Percentiles rank a stretch among this genome's conserved stretches.
phyloP scores from a whole-genome alignment of 345 rosid genomes.

The Noccaea bulbosa region DNA sequence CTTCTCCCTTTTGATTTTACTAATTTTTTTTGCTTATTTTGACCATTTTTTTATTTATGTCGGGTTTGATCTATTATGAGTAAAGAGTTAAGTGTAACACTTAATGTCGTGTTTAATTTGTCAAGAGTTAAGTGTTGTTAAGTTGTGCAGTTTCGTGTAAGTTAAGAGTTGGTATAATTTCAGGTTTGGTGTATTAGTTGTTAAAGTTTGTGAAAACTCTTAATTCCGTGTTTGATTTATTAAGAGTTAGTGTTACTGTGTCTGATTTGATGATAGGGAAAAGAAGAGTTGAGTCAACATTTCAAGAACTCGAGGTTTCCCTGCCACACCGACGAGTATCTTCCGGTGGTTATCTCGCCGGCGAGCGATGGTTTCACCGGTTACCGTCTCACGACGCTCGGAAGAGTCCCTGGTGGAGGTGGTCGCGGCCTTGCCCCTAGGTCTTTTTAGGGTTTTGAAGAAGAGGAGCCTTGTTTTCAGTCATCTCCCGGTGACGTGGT shows the following conservation, averaged over 20 bases:
- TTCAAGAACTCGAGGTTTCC: conserved; percentile 45
- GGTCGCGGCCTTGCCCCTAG: neutral
- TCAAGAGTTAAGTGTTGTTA: too few relatives aligned
- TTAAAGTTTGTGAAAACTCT: too few relatives aligned
- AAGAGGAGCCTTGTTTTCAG: conserved; percentile 44
- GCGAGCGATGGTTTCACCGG: conserved; percentile 46
- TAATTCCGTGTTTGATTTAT: too few relatives aligned
- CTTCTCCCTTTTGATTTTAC: neutral
- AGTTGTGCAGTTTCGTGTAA: too few relatives aligned
- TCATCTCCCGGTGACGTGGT: conserved; percentile 44
- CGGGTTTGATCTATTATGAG: neutral
- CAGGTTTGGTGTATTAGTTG: too few relatives aligned
- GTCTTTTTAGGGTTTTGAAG: conserved; percentile 13
- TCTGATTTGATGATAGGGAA: conserved; percentile 46
- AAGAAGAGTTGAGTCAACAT: conserved; percentile 28
- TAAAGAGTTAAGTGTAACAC: too few relatives aligned
- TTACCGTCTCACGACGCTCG: conserved; percentile 27
- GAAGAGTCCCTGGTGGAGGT: conserved; percentile 20
- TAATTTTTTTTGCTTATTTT: too few relatives aligned
- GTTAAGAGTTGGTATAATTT: neutral
- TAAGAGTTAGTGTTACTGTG: neutral
- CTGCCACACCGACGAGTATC: conserved; percentile 46
- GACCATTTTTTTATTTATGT: too few relatives aligned
- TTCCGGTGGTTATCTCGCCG: conserved; percentile 52
- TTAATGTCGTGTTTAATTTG: too few relatives aligned